Evolutionary conservation across 2,329 filamentous ascomycete genomes (phyloP).

Genomic region (Phyllosticta citribraziliensis): DNA sequence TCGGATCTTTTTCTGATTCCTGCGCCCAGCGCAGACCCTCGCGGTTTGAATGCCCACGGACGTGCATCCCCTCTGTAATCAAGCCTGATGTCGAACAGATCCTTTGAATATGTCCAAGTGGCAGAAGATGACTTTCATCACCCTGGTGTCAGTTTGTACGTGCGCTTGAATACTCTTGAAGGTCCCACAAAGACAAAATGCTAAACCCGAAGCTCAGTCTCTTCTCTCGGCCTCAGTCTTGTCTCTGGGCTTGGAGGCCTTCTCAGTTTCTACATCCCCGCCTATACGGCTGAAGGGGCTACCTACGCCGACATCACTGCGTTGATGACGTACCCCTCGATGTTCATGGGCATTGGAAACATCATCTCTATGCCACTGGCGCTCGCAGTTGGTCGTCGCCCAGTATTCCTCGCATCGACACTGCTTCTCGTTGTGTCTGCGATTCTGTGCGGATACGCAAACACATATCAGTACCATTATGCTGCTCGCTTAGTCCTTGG

Average conservation of each 20-base stretch:
- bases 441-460: slow-evolving; percentile 11
- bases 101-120: slow-evolving; percentile 21
- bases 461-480: slow-evolving; percentile 25
- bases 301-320: slow-evolving; percentile 31
- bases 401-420: slow-evolving; percentile 15
- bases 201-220: slow-evolving; percentile 21
- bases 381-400: slow-evolving; percentile 16
- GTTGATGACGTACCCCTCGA: slow-evolving; percentile 19
- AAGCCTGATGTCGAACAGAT: slow-evolving; percentile 17
- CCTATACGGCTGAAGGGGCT: slow-evolving; percentile 28
- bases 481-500: slow-evolving; percentile 30
- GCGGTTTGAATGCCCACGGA: slow-evolving; percentile 14
- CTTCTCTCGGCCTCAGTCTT: slow-evolving; percentile 28
- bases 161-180: neutral
- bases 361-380: slow-evolving; percentile 16
- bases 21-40: slow-evolving; percentile 20
- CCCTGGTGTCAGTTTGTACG: slow-evolving; percentile 20
- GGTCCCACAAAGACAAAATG: no score
- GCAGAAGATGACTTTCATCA: slow-evolving; percentile 21
- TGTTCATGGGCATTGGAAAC: slow-evolving; percentile 20
- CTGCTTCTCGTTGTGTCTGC: slow-evolving; percentile 12
- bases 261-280: slow-evolving; percentile 32
- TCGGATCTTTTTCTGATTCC: slow-evolving; percentile 20
- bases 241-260: slow-evolving; percentile 35
- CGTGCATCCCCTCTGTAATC: slow-evolving; percentile 4